Conservation (phyloP, 768 basidiomycete species). For the Paxillus ammoniavirescens region DNA sequence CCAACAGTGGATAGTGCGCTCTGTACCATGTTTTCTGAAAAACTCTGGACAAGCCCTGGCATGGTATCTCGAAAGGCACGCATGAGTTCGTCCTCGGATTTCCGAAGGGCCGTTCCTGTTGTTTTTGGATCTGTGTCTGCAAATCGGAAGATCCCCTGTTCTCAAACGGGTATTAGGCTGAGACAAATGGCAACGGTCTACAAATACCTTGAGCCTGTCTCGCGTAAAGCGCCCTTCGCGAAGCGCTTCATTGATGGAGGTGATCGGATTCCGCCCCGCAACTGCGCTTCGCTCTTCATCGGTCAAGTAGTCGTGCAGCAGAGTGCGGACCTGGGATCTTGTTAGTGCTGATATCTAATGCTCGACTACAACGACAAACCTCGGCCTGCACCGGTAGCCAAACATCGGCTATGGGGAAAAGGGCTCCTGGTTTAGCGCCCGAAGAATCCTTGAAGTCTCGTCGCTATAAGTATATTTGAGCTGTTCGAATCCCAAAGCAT, state of each 20-base stretch:
- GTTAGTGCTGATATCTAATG: conserved; percentile 5
- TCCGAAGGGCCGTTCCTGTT: conserved; percentile 62
- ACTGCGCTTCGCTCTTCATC: conserved; percentile 83
- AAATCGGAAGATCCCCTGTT: conserved; percentile 85
- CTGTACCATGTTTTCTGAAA: conserved; percentile 62
- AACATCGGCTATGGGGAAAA: conserved; percentile 84
- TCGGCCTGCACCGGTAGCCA: conserved; percentile 90
- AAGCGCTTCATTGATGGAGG: conserved; percentile 91
- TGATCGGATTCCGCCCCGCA: conserved; percentile 82
- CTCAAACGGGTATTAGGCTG: background rate
- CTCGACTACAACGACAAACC: conserved; percentile 40
- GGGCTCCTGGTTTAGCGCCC: conserved; percentile 67
- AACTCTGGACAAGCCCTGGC: conserved; percentile 84
- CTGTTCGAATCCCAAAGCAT: background rate
- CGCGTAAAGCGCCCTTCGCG: conserved; percentile 77
- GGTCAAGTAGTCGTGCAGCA: conserved; percentile 88
- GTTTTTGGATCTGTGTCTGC: conserved; percentile 82
- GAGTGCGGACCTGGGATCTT: conserved; percentile 65
- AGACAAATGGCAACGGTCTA: background rate
- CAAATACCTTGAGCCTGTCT: conserved; percentile 72
- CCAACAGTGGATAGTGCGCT: conserved; percentile 55
- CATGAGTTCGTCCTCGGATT: conserved; percentile 83
- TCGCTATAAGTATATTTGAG: conserved; percentile 46
- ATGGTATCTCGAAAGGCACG: conserved; percentile 85
- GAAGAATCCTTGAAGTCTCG: conserved; percentile 90